Evolutionary conservation across 1,284 basidiomycete species (phyloP).

Genomic region (Tilletia walkeri): DNA sequence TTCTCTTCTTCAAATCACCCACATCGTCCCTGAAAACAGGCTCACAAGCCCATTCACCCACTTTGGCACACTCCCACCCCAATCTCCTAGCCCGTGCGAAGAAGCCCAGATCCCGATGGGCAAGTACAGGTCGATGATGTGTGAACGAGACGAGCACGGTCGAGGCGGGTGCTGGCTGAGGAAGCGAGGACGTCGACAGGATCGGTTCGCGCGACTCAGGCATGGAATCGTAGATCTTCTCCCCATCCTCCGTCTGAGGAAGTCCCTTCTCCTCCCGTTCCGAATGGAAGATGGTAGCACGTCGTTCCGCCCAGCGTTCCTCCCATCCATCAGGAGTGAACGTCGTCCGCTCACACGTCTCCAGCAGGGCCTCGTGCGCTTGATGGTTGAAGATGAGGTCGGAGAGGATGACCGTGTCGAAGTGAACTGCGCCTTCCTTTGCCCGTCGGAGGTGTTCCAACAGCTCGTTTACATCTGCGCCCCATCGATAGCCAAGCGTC

Average conservation of each 20-base stretch:
- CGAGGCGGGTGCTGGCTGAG: constrained; percentile 39
- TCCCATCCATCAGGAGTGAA: background rate
- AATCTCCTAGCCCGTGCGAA: constrained; percentile 67
- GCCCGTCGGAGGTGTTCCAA: constrained; percentile 57
- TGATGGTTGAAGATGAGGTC: constrained; percentile 78
- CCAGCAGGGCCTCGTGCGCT: constrained; percentile 78
- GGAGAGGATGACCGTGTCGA: constrained; percentile 81
- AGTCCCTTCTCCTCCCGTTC: constrained; percentile 5
- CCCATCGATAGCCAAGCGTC: constrained; percentile 78
- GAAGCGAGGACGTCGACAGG: background rate
- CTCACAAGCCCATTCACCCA: constrained; percentile 67
- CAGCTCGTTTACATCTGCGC: constrained; percentile 66
- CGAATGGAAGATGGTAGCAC: background rate
- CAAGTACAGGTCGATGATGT: constrained; percentile 80
- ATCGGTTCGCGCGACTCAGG: background rate
- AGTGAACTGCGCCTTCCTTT: constrained; percentile 55
- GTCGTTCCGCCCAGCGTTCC: background rate
- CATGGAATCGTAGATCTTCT: constrained; percentile 9
- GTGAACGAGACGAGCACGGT: constrained; percentile 84
- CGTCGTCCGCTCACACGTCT: constrained; percentile 65
- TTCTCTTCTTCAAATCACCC: constrained; percentile 11
- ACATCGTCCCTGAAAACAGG: constrained; percentile 14
- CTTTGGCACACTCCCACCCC: constrained; percentile 75
- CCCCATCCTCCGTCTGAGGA: background rate
- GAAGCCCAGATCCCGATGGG: constrained; percentile 79